A percentile compares a stretch with the other conserved stretches of the same genome.
Conservation (phyloP, 2,329 filamentous ascomycete genomes). For the Fonsecaea pugnacius region DNA sequence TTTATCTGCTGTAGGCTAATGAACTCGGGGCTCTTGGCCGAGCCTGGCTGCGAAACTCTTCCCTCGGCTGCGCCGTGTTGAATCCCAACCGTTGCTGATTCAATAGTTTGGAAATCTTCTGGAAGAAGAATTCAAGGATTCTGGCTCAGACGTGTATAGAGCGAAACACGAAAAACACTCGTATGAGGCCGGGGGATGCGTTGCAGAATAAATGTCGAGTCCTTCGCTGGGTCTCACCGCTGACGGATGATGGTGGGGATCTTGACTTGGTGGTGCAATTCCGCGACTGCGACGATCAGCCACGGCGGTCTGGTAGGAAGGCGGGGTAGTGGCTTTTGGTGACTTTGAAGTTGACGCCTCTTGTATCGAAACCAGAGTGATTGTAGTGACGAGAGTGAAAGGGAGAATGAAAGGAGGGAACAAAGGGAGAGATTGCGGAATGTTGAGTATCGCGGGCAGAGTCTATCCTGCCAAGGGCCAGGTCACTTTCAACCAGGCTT, state of each 20-base stretch:
- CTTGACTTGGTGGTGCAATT: slow-evolving; percentile 15
- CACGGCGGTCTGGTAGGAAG: slow-evolving; percentile 9
- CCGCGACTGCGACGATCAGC: slow-evolving; percentile 19
- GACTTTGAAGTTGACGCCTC: not conserved
- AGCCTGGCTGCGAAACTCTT: not conserved
- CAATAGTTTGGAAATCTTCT: not conserved
- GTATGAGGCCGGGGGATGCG: not conserved
- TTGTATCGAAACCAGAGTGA: not conserved
- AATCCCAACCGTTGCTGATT: not conserved
- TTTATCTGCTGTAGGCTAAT: slow-evolving; percentile 3
- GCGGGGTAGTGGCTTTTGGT: slow-evolving; percentile 2
- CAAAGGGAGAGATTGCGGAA: not conserved
- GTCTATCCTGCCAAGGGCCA: not conserved
- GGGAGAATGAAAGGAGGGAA: not conserved
- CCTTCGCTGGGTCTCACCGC: slow-evolving; percentile 29
- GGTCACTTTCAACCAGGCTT: slow-evolving; percentile 7
- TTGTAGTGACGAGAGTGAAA: not conserved
- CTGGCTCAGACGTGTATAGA: not conserved
- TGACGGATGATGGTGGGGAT: slow-evolving; percentile 26
- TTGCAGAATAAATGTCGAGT: not conserved
- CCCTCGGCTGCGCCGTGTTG: not conserved
- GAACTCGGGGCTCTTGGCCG: not conserved
- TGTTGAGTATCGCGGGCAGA: slow-evolving; percentile 3
- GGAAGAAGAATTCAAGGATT: not conserved
- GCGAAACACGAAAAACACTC: not conserved